phyloP scores from a whole-genome alignment of 1,284 basidiomycete genomes.

The Cerrena zonata region DNA sequence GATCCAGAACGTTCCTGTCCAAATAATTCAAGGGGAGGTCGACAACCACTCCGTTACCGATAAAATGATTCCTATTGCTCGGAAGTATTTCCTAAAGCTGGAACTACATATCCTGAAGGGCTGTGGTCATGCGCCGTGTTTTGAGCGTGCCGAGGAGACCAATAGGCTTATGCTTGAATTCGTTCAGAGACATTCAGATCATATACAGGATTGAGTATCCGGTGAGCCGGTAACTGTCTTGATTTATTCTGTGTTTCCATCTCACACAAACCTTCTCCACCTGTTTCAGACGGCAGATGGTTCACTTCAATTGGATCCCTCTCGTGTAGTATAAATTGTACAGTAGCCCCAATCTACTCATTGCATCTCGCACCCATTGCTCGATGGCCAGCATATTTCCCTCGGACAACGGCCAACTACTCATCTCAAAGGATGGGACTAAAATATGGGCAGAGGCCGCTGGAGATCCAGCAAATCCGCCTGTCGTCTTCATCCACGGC shows the following conservation, averaged over 20 bases:
- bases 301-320: no score
- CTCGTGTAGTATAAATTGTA: no score
- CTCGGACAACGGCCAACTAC: constrained; percentile 11
- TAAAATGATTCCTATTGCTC: constrained; percentile 23
- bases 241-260: no score
- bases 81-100: constrained; percentile 20
- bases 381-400: no score
- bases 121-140: constrained; percentile 29
- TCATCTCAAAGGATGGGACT: constrained; percentile 26
- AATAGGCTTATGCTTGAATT: constrained; percentile 7
- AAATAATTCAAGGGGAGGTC: constrained; percentile 30
- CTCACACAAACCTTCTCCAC: no score
- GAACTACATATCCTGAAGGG: constrained; percentile 26
- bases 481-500: constrained; percentile 39
- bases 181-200: no score
- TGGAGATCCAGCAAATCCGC: constrained; percentile 33
- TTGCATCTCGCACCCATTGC: no score
- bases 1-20: constrained; percentile 25
- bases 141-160: constrained; percentile 17
- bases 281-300: no score
- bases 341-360: no score
- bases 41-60: constrained; percentile 26
- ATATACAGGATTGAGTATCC: no score
- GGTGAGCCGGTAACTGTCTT: no score
- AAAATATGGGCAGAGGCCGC: constrained; percentile 32